phyloP scores from a whole-genome alignment of 1,284 basidiomycete species.

The Trichosporon sp. region DNA sequence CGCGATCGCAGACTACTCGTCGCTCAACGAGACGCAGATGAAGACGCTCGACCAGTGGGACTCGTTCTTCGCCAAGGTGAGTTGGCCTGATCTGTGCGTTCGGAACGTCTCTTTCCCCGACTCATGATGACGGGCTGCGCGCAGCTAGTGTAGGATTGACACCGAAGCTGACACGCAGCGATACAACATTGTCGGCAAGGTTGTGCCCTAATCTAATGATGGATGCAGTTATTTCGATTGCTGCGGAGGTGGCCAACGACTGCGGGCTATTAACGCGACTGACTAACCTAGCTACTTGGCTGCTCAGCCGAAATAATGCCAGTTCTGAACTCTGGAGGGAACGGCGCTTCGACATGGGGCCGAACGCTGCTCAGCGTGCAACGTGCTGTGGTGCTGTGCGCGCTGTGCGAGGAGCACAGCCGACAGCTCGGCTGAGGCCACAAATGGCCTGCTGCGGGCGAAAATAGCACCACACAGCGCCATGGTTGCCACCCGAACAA shows the following conservation, averaged over 20 bases:
- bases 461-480: neutral
- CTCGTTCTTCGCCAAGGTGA: conserved; percentile 64
- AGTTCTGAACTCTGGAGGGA: too few species aligned
- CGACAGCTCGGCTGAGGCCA: too few species aligned
- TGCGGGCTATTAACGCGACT: too few species aligned
- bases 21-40: conserved; percentile 65
- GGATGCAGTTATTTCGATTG: neutral
- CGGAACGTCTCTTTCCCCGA: too few species aligned
- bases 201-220: conserved; percentile 48
- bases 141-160: too few species aligned
- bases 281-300: too few species aligned
- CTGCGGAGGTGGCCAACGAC: neutral
- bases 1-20: conserved; percentile 81
- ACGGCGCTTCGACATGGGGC: neutral
- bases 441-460: neutral
- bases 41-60: conserved; percentile 91
- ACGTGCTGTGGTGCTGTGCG: too few species aligned
- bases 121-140: too few species aligned
- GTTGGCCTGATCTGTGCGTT: too few species aligned
- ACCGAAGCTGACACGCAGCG: conserved; percentile 52
- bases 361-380: too few species aligned
- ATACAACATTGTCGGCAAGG: conserved; percentile 74
- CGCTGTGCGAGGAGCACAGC: too few species aligned
- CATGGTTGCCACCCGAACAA: neutral
- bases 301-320: too few species aligned